These are phyloP conservation scores for Coprinellus aureogranulatus DNA, from an alignment of 768 basidiomycete species.

Conservation along the genomic window DNA sequence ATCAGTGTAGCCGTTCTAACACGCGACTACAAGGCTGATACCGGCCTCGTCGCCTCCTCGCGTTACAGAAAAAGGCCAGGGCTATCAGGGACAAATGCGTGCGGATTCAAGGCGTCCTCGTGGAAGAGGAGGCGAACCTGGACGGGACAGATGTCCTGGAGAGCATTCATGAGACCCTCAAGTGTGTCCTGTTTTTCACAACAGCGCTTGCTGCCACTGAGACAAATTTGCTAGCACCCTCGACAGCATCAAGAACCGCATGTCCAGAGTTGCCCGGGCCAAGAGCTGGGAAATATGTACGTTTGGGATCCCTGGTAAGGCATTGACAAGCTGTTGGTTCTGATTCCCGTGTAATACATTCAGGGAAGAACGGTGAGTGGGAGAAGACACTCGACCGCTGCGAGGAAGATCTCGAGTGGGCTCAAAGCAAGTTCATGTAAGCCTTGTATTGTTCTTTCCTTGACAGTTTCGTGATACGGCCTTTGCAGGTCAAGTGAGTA, in stretches of 20 bases:
- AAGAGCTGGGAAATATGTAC: constrained; percentile 33
- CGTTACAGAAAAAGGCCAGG: constrained; percentile 37
- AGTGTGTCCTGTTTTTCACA: constrained; percentile 29
- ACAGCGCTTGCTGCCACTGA: not conserved
- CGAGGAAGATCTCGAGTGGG: constrained; percentile 38
- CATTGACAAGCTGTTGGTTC: not conserved
- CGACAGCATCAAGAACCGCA: too few relatives aligned
- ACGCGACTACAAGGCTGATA: constrained; percentile 1
- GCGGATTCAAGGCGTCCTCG: constrained; percentile 35
- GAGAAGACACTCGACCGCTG: constrained; percentile 44
- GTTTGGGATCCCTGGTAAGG: constrained; percentile 21
- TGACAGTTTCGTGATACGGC: not conserved
- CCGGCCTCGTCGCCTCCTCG: not conserved
- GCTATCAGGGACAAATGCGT: constrained; percentile 43
- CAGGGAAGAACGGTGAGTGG: constrained; percentile 50
- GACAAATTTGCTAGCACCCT: too few relatives aligned
- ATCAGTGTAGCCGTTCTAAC: not conserved
- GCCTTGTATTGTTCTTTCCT: constrained; percentile 8
- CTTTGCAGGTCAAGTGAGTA: constrained; percentile 23
- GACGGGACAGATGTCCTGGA: constrained; percentile 39
- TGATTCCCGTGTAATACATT: too few relatives aligned
- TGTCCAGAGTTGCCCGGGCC: constrained; percentile 38
- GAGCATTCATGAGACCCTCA: constrained; percentile 41
- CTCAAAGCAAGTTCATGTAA: constrained; percentile 44
- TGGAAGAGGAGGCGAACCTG: constrained; percentile 37